Evolutionary conservation across 225 moss, liverwort and hornwort genomes (phyloP).

Genomic region (Ulota crispa): DNA sequence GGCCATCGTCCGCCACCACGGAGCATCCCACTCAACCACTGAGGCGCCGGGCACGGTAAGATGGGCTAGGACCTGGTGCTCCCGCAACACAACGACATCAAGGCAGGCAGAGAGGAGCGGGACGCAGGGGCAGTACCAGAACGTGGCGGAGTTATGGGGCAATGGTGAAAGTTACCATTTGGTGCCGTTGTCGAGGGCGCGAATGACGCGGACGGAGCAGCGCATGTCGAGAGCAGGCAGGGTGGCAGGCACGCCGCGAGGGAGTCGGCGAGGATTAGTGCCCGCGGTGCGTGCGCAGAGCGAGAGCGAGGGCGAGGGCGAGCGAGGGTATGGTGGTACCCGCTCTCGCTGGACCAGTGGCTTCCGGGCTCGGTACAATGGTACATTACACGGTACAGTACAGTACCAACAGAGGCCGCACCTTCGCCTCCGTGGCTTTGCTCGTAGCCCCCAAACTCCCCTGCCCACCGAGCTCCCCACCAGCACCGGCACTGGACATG

Average conservation of each 20-base stretch:
- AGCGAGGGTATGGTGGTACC: not conserved
- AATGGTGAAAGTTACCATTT: slow-evolving; percentile 14
- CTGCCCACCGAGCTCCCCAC: not conserved
- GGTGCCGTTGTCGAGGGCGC: slow-evolving; percentile 9
- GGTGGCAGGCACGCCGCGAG: slow-evolving; percentile 24
- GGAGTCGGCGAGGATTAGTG: slow-evolving; percentile 38
- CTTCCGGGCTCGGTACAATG: not conserved
- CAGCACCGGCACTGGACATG: not conserved
- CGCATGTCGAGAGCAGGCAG: not conserved
- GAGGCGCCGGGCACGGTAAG: not conserved
- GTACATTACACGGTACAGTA: too few species aligned
- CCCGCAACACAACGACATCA: slow-evolving; percentile 17
- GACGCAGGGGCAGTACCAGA: not conserved
- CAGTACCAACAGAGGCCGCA: not conserved
- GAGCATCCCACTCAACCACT: slow-evolving; percentile 32
- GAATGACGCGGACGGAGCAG: slow-evolving; percentile 22
- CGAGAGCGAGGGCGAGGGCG: not conserved
- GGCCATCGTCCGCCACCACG: slow-evolving; percentile 37
- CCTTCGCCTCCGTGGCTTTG: not conserved
- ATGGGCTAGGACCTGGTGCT: not conserved
- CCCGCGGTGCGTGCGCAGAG: slow-evolving; percentile 16
- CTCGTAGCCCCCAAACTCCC: not conserved
- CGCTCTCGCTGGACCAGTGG: not conserved
- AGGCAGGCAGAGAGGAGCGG: not conserved
- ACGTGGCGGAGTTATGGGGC: slow-evolving; percentile 3